Evolutionary conservation across 2,329 filamentous ascomycete species (phyloP), one percentile per base, ranked within the genome.

Genomic region (Venturia effusa): DNA sequence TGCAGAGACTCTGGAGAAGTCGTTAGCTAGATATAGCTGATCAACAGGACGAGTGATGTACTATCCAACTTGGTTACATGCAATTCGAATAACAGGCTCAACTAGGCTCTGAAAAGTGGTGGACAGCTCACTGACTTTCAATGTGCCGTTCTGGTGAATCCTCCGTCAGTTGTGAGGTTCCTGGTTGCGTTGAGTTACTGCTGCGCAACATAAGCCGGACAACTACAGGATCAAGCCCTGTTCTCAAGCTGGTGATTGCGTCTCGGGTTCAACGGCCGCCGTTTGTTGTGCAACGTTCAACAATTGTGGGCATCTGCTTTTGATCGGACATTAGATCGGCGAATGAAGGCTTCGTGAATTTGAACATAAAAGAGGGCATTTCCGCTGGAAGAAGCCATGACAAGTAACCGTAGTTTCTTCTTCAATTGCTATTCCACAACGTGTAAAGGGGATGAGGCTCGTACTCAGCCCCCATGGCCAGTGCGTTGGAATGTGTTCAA

Each of bases 221-320:
- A 34, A 30, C 15, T 57, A 57, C 51, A 57, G 51, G 51, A 57
- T 57, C 27, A 57, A 57, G 27, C 51, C 51, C 51, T 32, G 51
- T 19, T 27, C 32, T 32, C 19, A 55, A 34, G 24, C 48, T 54
- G 48, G 15, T 34, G 51, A 55, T 34, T 34, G 51, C 51, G 27
- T 55, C 51, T 55, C 30, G 30, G 30, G 51, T 57, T 57, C 51
- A 57, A 57, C 51, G 51, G 51, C 30, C 51, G 19, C 51, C 51
- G 51, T 57, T 57, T 57, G 51, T 34, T 17, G 51, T 57, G 51
- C 51, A 57, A 57, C 51, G 51, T 57, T 57, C 27, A 34, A 57
- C 51, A 19, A n/a, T 57, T 57, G 30, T 34, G 51, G 51, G 51
- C 27, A 57, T 57, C 51, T 57, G 51, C 27, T 57, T 57, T 57